Base-by-base conservation (phyloP, 306 rosid genomes). In the Pueraria montana region DNA sequence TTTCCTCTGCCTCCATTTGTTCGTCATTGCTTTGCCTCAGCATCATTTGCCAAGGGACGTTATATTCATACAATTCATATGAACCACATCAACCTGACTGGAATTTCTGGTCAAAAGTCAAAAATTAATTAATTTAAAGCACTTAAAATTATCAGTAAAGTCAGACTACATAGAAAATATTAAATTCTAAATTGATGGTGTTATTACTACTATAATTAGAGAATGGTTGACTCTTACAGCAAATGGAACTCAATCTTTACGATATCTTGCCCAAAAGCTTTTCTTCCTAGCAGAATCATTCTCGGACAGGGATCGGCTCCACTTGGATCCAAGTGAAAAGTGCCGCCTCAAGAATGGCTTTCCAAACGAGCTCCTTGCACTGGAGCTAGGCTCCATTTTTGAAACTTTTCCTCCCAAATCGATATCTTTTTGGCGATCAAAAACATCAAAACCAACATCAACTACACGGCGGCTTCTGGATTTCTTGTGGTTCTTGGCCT, bases 211-310 rank as follows among this genome's bases (percentile, higher is more conserved):
- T 72, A 77, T 65, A 71, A 79, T 74, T 62, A 81, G 78, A 76
- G 67, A 73, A 78, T 10, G 34, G 72, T 75, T 36, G 26, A 69
- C 79, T 74, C 84, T 80, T 82, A 73, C 62, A 75, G 78, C 76
- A 38, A 53, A 70, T 58, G 21, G 77, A 42, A 77, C 77, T 89
- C 87, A 88, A 76, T 87, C 91, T 86, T 84, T 85, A 16, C 90
- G 89, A 72, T 91, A 84, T 86, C 92, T 89, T 12, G 92, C 90
- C 97, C 95, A 92, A 63, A 92, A 91, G 78, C 95, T 89, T 80
- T 89, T 91, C 89, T 88, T 92, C 90, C 91, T 87, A 40, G 87
- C 83, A 12, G 91, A 82, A 79, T 91, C 95, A 72, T 86, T 89
- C 83, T 87, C 95, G 3, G 91, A 85, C 73, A 89, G 50, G 14